phyloP scores from a whole-genome alignment of 768 basidiomycete genomes.

The Cubamyces sp. region DNA sequence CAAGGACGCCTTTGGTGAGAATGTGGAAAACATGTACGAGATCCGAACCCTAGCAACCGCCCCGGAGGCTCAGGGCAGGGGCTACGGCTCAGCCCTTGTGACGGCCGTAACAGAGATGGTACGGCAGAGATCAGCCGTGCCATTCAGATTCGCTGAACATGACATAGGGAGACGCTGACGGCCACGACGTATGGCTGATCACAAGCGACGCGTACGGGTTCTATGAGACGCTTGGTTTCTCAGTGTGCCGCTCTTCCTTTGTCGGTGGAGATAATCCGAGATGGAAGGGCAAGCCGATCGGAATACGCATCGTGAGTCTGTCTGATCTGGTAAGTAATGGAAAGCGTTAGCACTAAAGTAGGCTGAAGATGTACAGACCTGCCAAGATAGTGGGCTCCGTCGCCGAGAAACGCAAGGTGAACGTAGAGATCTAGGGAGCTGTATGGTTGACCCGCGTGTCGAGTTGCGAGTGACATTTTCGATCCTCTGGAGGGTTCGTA shows the following conservation, averaged over 20 bases:
- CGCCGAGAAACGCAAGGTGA: neutral
- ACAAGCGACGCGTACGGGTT: slow-evolving; percentile 22
- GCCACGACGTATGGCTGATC: slow-evolving; percentile 16
- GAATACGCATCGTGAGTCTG: too few species aligned
- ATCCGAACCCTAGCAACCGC: slow-evolving; percentile 12
- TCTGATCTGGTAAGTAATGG: too few species aligned
- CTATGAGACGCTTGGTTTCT: slow-evolving; percentile 26
- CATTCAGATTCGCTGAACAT: neutral
- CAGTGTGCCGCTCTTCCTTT: neutral
- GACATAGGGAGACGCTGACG: slow-evolving; percentile 20
- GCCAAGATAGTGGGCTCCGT: neutral
- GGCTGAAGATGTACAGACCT: neutral
- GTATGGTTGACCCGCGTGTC: too few species aligned
- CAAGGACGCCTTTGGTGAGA: slow-evolving; percentile 7
- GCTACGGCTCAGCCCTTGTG: slow-evolving; percentile 23
- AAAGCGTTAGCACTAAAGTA: too few species aligned
- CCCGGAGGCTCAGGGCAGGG: slow-evolving; percentile 18
- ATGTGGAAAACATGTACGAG: slow-evolving; percentile 13
- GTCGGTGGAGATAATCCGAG: slow-evolving; percentile 23
- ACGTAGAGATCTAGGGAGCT: too few species aligned
- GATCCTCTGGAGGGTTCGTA: too few species aligned
- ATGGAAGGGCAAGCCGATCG: slow-evolving; percentile 19
- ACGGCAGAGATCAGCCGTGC: neutral
- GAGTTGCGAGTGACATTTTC: too few species aligned
- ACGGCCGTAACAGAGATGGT: neutral